A percentile compares a stretch with the other conserved stretches of the same genome.
Evolutionary conservation across 2,329 filamentous ascomycete genomes (phyloP).

Genomic region (Stachybotrys echinatus): DNA sequence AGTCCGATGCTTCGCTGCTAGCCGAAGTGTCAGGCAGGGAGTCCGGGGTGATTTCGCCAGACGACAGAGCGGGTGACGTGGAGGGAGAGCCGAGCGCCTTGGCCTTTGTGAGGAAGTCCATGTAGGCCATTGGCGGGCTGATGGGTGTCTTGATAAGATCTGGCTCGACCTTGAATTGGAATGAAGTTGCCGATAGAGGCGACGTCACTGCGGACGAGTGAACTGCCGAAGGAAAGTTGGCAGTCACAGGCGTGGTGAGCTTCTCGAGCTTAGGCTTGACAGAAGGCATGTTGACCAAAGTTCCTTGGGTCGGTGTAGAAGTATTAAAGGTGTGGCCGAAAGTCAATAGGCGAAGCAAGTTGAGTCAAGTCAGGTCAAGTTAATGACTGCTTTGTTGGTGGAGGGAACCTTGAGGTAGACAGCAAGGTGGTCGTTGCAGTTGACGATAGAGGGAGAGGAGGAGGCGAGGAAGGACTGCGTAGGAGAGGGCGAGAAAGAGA

Average conservation of each 20-base stretch:
- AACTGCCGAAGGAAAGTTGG: constrained; percentile 57
- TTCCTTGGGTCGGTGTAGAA: not conserved
- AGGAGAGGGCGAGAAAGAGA: not conserved
- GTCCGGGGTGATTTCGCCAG: constrained; percentile 43
- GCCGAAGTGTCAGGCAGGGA: constrained; percentile 53
- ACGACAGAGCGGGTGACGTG: constrained; percentile 26
- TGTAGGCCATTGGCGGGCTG: constrained; percentile 83
- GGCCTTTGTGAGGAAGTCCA: constrained; percentile 79
- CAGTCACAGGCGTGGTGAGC: constrained; percentile 41
- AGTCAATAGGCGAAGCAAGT: not conserved
- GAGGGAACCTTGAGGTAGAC: not conserved
- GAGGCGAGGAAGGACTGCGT: not conserved
- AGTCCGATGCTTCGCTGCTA: constrained; percentile 48
- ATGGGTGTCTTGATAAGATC: constrained; percentile 81
- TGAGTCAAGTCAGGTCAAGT: constrained; percentile 1
- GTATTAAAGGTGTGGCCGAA: not conserved
- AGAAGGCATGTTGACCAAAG: not conserved
- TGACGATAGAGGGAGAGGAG: not conserved
- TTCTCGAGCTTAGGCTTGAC: constrained; percentile 2
- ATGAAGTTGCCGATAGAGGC: constrained; percentile 50
- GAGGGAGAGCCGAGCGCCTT: constrained; percentile 71
- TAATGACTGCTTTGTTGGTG: not conserved
- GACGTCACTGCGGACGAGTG: constrained; percentile 52
- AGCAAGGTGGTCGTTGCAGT: not conserved
- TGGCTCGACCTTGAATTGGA: constrained; percentile 33